Evolutionary conservation across 192 early-diverging fungal genomes (phyloP), one percentile per base, ranked within the genome.

Genomic region (Backusella sp.): DNA sequence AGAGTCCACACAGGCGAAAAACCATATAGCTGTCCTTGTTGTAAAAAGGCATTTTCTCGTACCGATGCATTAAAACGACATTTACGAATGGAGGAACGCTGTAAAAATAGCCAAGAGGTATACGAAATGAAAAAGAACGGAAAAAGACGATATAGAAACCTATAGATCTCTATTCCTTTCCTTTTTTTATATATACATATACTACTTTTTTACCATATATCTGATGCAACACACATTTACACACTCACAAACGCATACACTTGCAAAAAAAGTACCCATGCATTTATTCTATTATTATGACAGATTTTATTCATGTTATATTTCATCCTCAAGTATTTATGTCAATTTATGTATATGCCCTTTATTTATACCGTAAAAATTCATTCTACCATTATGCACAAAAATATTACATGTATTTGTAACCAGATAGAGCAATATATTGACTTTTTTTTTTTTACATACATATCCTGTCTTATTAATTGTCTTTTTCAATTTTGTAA

Each of bases 21-120:
- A 46, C 73, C 73, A 15, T 74, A 74, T 46, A n/a, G 44, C 12
- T 74, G 73, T 41, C 73, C 73, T 41, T 74, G 73, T 19, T 74
- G 73, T 46, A 42, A 39, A 44, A 74, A 74, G 35, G 65, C 37
- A 7, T 74, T 74, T 32, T 44, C 59, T 21, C n/a, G 73, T 32
- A 67, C 73, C 1, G 73, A 74, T 66, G 73, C 73, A 19, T 26
- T 65, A 26, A 67, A 37, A 9, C 73, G 73, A 32, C 73, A 74
- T 46, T 68, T 74, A 19, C 59, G 41, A 37, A 41, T 30, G 41
- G 73, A 74, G 6, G 19, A 36, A 21, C 12, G 6, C 32, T 74
- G 73, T 74, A 26, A 23, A 11, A 62, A 62, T 62, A 62, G 56
- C 26, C 21, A 62, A 62, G 56, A 62, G 4, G 56, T 62, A 4